These are phyloP conservation scores for Lactifluus volemus DNA, from an alignment of 768 basidiomycete species.

Conservation along the genomic window DNA sequence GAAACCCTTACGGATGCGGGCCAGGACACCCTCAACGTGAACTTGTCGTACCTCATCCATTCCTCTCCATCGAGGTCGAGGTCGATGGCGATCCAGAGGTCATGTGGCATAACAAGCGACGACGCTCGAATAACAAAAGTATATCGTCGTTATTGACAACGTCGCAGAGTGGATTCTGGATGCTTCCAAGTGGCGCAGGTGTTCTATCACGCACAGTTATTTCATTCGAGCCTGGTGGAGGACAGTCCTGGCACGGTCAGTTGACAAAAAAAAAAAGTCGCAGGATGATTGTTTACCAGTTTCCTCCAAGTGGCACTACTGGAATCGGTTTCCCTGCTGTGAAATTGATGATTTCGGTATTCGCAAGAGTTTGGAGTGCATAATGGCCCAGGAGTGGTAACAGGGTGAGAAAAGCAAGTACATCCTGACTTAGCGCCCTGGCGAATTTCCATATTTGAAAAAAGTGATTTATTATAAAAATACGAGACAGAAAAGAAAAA, in stretches of 20 bases:
- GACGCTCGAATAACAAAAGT: neutral
- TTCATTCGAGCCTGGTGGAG: conserved; percentile 29
- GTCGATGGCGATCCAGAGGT: conserved; percentile 27
- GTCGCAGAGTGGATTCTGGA: conserved; percentile 32
- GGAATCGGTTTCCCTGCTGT: conserved; percentile 24
- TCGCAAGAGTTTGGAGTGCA: conserved; percentile 28
- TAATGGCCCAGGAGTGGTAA: neutral
- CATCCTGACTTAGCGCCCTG: neutral
- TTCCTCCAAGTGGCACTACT: conserved; percentile 19
- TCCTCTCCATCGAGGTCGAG: conserved; percentile 25
- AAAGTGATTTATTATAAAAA: neutral
- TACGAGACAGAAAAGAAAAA: neutral
- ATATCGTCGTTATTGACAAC: conserved; percentile 21
- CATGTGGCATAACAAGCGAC: conserved; percentile 16
- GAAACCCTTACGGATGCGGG: conserved; percentile 26
- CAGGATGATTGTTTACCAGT: conserved; percentile 21
- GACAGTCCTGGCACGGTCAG: conserved; percentile 1
- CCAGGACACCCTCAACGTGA: conserved; percentile 31
- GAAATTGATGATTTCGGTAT: conserved; percentile 64
- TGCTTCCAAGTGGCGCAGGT: conserved; percentile 23
- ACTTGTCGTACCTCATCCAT: conserved; percentile 24
- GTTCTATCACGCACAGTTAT: conserved; percentile 36
- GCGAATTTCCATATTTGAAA: neutral
- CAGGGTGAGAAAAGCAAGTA: neutral
- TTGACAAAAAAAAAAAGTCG: too few relatives aligned